Evolutionary conservation across 768 basidiomycete genomes (phyloP).

Genomic region (Podaxis sp.): DNA sequence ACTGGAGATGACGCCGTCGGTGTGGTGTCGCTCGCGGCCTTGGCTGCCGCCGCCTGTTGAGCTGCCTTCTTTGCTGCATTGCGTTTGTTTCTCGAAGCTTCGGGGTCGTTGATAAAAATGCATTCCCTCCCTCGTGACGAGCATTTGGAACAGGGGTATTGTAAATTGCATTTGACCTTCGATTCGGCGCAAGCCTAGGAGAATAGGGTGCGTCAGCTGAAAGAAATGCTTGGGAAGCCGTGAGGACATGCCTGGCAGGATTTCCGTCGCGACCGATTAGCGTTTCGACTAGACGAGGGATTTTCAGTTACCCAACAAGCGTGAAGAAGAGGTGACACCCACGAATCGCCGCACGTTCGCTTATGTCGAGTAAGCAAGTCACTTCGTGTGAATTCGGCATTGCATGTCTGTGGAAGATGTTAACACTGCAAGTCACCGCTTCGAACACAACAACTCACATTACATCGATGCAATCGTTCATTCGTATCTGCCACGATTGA

Average conservation of each 20-base stretch:
- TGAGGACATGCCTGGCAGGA: constrained; percentile 50
- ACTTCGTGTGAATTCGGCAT: constrained; percentile 70
- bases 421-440: background rate
- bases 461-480: constrained; percentile 62
- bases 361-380: constrained; percentile 73
- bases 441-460: constrained; percentile 35
- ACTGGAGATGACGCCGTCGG: constrained; percentile 5
- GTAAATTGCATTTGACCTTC: constrained; percentile 73
- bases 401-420: constrained; percentile 47
- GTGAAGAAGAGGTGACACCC: constrained; percentile 28
- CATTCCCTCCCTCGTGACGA: constrained; percentile 60
- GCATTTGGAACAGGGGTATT: constrained; percentile 69
- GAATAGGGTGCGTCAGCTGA: constrained; percentile 8
- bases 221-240: background rate
- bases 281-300: constrained; percentile 31
- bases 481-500: constrained; percentile 53
- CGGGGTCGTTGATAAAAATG: constrained; percentile 54
- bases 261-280: constrained; percentile 59
- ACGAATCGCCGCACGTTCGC: constrained; percentile 70
- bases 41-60: constrained; percentile 6
- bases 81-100: constrained; percentile 38
- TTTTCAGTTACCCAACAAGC: background rate
- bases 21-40: background rate
- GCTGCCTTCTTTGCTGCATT: constrained; percentile 30
- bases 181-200: constrained; percentile 63